Conservation (phyloP, 176 grass and related monocot genomes). For the Cenchrus fungigraminus region DNA sequence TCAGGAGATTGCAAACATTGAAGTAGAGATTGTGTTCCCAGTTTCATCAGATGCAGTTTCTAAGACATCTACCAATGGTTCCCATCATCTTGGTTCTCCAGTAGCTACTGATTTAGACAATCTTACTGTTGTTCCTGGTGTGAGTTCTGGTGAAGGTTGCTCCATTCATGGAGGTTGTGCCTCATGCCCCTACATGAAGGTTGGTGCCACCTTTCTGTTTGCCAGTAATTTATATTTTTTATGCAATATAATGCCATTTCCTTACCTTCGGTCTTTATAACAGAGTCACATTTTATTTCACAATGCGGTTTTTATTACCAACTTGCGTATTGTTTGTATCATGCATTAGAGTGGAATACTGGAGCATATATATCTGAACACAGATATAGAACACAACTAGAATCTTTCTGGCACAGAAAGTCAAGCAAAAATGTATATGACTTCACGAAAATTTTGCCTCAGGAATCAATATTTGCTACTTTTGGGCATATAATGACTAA, state of each 20-base stretch:
- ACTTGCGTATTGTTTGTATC: not conserved
- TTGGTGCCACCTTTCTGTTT: conserved; percentile 30
- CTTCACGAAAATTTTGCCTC: not conserved
- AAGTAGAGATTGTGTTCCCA: conserved; percentile 96
- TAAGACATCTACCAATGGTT: conserved; percentile 52
- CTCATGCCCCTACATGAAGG: conserved; percentile 99
- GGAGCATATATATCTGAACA: not conserved
- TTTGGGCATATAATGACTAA: not conserved
- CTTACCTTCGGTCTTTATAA: not conserved
- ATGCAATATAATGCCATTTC: conserved; percentile 16
- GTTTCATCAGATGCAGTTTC: conserved; percentile 93
- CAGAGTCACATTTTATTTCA: not conserved
- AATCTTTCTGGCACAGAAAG: conserved; percentile 7
- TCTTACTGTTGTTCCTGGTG: conserved; percentile 80
- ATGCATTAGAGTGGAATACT: conserved; percentile 12
- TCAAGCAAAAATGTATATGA: not conserved
- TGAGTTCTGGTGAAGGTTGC: conserved; percentile 83
- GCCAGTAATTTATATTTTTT: not conserved
- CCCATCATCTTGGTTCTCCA: conserved; percentile 46
- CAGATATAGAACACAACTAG: not conserved
- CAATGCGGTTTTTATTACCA: not conserved
- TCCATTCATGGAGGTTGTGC: conserved; percentile 97
- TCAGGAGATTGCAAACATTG: conserved; percentile 59
- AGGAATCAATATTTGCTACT: not conserved
- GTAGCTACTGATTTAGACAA: conserved; percentile 50